These are phyloP conservation scores for Tetrastigma voinierianum DNA, from an alignment of 164 flowering plant genomes.

Conservation along the genomic window DNA sequence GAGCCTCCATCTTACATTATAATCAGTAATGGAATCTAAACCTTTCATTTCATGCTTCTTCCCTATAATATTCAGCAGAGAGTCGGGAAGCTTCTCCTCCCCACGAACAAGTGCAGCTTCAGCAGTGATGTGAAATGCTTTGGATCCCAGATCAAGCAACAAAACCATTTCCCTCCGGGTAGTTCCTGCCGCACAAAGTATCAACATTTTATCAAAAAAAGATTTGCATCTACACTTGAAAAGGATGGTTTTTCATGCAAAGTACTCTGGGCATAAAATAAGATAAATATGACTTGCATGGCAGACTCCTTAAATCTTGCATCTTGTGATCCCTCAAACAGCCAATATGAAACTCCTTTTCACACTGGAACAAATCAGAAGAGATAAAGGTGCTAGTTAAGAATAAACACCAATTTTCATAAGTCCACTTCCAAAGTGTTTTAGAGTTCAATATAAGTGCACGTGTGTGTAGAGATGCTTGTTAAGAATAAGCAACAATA, in stretches of 20 bases:
- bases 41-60: conserved; percentile 40
- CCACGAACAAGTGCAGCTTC: conserved; percentile 48
- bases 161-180: conserved; percentile 93
- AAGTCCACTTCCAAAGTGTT: background rate
- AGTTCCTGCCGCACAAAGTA: conserved; percentile 54
- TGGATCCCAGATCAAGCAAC: conserved; percentile 64
- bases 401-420: no score
- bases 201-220: background rate
- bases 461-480: background rate
- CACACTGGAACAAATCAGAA: conserved; percentile 57
- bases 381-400: background rate
- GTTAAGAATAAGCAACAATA: no score
- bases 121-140: conserved; percentile 51
- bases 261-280: background rate
- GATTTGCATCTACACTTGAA: background rate
- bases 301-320: conserved; percentile 69
- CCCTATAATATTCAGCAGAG: conserved; percentile 41
- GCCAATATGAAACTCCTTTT: conserved; percentile 87
- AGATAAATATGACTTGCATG: background rate
- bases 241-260: background rate
- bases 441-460: no score
- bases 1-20: conserved; percentile 82
- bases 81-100: conserved; percentile 50
- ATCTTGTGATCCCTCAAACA: conserved; percentile 73
- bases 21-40: conserved; percentile 14